Evolutionary conservation across 805 yeast genomes (phyloP), one percentile per base, ranked within the genome.

Genomic region (Helenozyma rhizophorensis): DNA sequence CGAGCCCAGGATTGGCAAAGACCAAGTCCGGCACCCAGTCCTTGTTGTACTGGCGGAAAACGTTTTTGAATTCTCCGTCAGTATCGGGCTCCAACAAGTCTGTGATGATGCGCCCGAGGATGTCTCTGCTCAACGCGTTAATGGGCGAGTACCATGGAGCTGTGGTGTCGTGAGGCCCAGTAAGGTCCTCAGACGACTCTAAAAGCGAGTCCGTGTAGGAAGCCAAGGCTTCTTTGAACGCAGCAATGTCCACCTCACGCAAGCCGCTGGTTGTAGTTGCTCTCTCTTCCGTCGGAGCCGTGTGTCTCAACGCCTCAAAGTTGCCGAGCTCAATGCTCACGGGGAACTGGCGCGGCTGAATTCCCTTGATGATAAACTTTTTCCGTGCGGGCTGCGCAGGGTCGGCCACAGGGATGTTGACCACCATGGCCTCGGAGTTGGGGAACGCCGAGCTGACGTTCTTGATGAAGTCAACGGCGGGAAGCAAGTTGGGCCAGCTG

Each of bases 391-490:
- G 53, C 30, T 56, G 59, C n/a, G 36, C 14, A 6, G 42, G 40
- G 12, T 48, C 58, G 4, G 50, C 42, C 13, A 45, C 21, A 10
- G 76, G 68, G 25, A 76, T 68, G 33, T 76, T 75, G 15, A 90
- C 76, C 11, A 93, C 97, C 90, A 88, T 89, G 1, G 98, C 97
- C 32, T 85, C 81, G 3, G 96, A 87, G 47, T 79, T 76, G 12
- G 83, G 80, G 54, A 93, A 93, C 1, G 96, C 95, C 39, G 78
- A 76, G 21, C 89, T 82, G 14, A 90, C 97, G 53, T 93, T 90
- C 50, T 90, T 87, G 56, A 93, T 93, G 57, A 93, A 93, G 45
- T 93, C 97, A 9, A 93, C 97, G 0, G 98, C 98, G 1, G 96
- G 95, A 21, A 90, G 68, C 30, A 90, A 63, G 32, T 43, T 45